Evolutionary conservation across 2,329 filamentous ascomycete species (phyloP).

Genomic region (Trichoderma atroviride): DNA sequence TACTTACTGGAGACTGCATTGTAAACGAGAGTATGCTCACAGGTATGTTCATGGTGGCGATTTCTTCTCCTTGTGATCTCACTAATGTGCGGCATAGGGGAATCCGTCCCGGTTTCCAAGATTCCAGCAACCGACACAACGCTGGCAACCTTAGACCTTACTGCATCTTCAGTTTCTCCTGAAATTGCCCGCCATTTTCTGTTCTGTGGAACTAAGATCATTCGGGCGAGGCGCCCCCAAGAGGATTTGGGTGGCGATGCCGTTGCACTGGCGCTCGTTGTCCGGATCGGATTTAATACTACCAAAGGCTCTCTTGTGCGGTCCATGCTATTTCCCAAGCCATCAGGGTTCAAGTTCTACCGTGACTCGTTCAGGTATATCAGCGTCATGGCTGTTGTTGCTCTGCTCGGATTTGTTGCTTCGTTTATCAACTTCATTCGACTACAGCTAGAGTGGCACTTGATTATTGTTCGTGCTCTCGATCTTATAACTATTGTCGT

Average conservation of each 20-base stretch:
- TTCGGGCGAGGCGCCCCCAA: slow-evolving; percentile 85
- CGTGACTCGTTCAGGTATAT: slow-evolving; percentile 97
- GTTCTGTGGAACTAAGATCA: slow-evolving; percentile 93
- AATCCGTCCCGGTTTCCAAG: slow-evolving; percentile 97
- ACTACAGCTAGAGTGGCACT: slow-evolving; percentile 79
- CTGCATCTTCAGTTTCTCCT: slow-evolving; percentile 78
- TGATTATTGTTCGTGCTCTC: slow-evolving; percentile 88
- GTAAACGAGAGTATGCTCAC: slow-evolving; percentile 99
- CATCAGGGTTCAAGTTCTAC: slow-evolving; percentile 98
- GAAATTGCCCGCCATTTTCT: slow-evolving; percentile 86
- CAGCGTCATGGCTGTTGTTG: slow-evolving; percentile 89
- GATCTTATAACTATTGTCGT: slow-evolving; percentile 98
- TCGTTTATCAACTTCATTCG: slow-evolving; percentile 93
- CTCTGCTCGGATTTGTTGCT: slow-evolving; percentile 81
- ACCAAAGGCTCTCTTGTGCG: slow-evolving; percentile 94
- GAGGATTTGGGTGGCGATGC: slow-evolving; percentile 85
- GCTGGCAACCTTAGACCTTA: slow-evolving; percentile 74
- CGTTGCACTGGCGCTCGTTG: slow-evolving; percentile 86
- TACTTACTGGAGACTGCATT: slow-evolving; percentile 93
- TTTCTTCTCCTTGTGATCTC: slow-evolving; percentile 33
- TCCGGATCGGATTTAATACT: slow-evolving; percentile 94
- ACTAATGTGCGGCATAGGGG: slow-evolving; percentile 52
- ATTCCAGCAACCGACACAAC: slow-evolving; percentile 79
- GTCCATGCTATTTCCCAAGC: slow-evolving; percentile 98
- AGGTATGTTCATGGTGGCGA: slow-evolving; percentile 43